Percentiles rank a stretch among this genome's conserved stretches.
These are phyloP conservation scores for Suhomyces atakaporum DNA, from an alignment of 1,139 yeast species.

Conservation along the genomic window DNA sequence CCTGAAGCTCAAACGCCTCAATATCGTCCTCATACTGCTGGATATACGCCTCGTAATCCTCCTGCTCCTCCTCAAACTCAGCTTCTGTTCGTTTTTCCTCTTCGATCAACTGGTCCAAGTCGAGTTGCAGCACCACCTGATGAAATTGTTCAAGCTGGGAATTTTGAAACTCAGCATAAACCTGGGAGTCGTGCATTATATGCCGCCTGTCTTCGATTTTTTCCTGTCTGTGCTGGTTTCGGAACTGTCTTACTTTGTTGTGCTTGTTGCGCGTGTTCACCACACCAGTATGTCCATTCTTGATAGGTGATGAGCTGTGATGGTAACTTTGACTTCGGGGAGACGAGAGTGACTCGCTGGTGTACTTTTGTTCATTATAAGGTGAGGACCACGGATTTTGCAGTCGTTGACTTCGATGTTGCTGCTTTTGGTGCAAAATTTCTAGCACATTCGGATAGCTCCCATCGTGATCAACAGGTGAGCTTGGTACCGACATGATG, in stretches of 20 bases:
- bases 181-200: constrained; percentile 26
- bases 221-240: constrained; percentile 33
- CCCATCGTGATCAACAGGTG: too few species aligned
- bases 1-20: constrained; percentile 20
- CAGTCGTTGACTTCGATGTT: constrained; percentile 11
- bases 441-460: constrained; percentile 12
- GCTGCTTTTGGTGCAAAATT: constrained; percentile 13
- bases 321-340: constrained; percentile 9
- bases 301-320: constrained; percentile 6
- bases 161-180: constrained; percentile 19
- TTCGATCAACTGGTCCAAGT: constrained; percentile 32
- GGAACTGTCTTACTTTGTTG: constrained; percentile 27
- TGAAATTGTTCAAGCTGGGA: constrained; percentile 22
- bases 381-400: constrained; percentile 13
- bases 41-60: constrained; percentile 13
- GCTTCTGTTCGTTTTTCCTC: constrained; percentile 29
- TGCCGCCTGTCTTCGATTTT: constrained; percentile 28
- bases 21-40: constrained; percentile 19
- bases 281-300: constrained; percentile 9
- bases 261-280: constrained; percentile 31
- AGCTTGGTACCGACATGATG: constrained; percentile 16
- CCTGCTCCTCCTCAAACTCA: constrained; percentile 9
- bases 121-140: constrained; percentile 21
- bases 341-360: constrained; percentile 5
- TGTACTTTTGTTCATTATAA: not conserved